Conservation (phyloP, 2,329 filamentous ascomycete species). For the Pezicula neosporulosa region DNA sequence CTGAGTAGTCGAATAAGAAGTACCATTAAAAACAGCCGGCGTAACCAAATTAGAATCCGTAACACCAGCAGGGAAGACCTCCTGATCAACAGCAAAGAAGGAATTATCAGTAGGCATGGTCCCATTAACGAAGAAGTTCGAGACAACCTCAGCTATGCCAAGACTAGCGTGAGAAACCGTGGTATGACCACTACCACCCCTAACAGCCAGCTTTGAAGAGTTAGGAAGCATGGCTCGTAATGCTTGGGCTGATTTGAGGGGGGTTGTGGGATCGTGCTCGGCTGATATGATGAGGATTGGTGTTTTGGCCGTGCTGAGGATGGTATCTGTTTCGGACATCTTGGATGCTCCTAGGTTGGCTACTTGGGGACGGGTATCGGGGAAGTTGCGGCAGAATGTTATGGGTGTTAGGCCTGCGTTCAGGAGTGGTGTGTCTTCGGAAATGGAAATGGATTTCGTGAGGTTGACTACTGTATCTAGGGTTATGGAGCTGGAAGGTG, state of each 20-base stretch:
- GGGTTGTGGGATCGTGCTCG: conserved; percentile 10
- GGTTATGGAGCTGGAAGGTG: conserved; percentile 7
- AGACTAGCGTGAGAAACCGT: neutral
- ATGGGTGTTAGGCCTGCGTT: conserved; percentile 10
- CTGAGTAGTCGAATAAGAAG: neutral
- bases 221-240: conserved; percentile 8
- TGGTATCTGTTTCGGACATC: neutral
- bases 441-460: conserved; percentile 10
- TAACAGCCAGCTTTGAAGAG: conserved; percentile 9
- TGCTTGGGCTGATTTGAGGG: conserved; percentile 8
- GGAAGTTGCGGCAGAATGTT: conserved; percentile 15
- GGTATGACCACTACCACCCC: conserved; percentile 12
- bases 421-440: conserved; percentile 10
- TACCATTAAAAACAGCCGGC: conserved; percentile 1
- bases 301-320: conserved; percentile 4
- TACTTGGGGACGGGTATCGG: conserved; percentile 6
- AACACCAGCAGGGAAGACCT: conserved; percentile 1
- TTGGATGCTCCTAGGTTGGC: neutral
- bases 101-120: neutral
- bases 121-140: neutral
- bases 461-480: conserved; percentile 6
- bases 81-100: neutral
- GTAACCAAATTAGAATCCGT: neutral
- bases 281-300: conserved; percentile 11
- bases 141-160: neutral